phyloP scores from a whole-genome alignment of 352 stramenopile species.

The Globisporangium cederbergense region DNA sequence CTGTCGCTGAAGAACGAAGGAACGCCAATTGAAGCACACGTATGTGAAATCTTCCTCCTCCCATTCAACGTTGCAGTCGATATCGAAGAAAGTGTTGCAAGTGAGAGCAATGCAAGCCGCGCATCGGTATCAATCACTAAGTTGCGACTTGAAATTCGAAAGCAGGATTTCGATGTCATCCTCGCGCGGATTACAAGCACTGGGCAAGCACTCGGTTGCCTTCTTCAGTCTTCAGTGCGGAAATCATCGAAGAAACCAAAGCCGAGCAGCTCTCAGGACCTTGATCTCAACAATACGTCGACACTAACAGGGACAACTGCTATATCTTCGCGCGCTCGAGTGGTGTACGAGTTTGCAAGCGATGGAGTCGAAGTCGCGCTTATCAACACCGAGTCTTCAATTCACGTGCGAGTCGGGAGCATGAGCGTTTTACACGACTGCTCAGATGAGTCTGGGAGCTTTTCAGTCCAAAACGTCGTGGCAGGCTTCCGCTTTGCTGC shows the following conservation, averaged over 20 bases:
- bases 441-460: conserved; percentile 24
- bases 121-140: conserved; percentile 26
- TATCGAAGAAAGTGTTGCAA: conserved; percentile 23
- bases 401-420: conserved; percentile 57
- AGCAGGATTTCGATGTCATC: conserved; percentile 24
- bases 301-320: not conserved
- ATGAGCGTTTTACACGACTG: conserved; percentile 32
- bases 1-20: conserved; percentile 22
- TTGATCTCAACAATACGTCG: not conserved
- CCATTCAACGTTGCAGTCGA: conserved; percentile 47
- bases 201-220: not conserved
- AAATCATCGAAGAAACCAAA: not conserved
- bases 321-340: not conserved
- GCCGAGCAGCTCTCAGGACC: not conserved
- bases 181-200: conserved; percentile 3
- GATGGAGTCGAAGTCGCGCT: conserved; percentile 58
- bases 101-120: conserved; percentile 20
- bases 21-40: conserved; percentile 13
- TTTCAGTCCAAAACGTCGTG: conserved; percentile 62
- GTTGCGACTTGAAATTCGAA: conserved; percentile 29
- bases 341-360: conserved; percentile 28
- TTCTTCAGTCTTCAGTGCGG: conserved; percentile 8
- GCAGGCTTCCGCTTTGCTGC: conserved; percentile 32
- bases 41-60: conserved; percentile 36
- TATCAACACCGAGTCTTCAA: conserved; percentile 26